Evolutionary conservation across 176 grass and related monocot species (phyloP), one percentile per base, ranked within the genome.

Genomic region (Dendrocalamus sinicus): DNA sequence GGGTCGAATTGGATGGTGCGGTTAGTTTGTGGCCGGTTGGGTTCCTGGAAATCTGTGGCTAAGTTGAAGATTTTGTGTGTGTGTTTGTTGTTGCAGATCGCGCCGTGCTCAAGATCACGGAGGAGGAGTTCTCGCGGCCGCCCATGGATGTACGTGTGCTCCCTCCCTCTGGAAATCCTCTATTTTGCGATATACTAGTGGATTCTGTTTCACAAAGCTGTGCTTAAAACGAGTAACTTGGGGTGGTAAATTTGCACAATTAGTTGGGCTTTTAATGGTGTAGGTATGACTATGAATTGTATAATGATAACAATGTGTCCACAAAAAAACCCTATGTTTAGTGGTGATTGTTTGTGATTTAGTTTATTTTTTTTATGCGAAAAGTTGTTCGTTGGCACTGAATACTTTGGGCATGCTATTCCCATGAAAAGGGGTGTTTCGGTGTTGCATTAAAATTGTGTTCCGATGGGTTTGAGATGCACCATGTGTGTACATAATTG

Each of bases 61-160:
- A 11, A n/a, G 4, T 77, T 85, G 7, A 67, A 53, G 61, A 68
- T 41, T 83, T 87, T 71, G 81, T 83, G 22, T 55, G 8, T 39
- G 52, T 79, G n/a, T 24, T 17, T 40, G 53, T 83, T 86, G 40
- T 47, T 90, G 75, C 81, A 95, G 96, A 99, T 83, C 86, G 91
- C 73, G 71, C 93, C 7, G 81, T 96, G 75, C 86, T 96, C 59
- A 92, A 99, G 92, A 99, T 99, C 88, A 93, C 91, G 72, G 90
- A 96, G 55, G 92, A 99, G 87, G 92, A 94, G 68, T 99, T 96
- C 92, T 84, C 88, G 14, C 32, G 79, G 9, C 92, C 92, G 39
- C 96, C 96, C 23, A 66, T 75, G 72, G 91, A 99, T 86, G 90
- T 89, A 81, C 30, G 85, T 86, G 62, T 23, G 12, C 76, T 53